phyloP scores from a whole-genome alignment of 176 grass and related monocot genomes.

The Phoenix dactylifera region DNA sequence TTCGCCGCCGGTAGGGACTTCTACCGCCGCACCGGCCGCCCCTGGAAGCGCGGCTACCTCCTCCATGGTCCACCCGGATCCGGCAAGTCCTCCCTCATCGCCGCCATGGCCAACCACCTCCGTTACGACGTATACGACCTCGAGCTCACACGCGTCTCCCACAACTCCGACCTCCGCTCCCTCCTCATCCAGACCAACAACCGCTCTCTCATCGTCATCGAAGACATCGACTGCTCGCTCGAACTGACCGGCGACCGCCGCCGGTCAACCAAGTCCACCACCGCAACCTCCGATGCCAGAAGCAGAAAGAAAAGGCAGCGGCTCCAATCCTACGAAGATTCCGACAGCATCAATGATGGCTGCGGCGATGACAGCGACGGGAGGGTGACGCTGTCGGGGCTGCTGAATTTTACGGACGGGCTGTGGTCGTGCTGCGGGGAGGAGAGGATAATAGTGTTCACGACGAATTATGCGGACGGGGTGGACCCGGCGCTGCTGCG shows the following conservation, averaged over 20 bases:
- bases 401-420: conserved; percentile 95
- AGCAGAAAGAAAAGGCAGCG: conserved; percentile 34
- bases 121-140: conserved; percentile 92
- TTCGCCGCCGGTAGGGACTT: conserved; percentile 67
- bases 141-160: conserved; percentile 71
- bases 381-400: conserved; percentile 77
- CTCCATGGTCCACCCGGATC: conserved; percentile 73
- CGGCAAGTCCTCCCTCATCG: conserved; percentile 89
- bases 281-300: conserved; percentile 11
- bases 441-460: conserved; percentile 90
- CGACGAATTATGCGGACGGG: conserved; percentile 83
- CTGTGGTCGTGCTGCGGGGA: conserved; percentile 98
- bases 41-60: conserved; percentile 91
- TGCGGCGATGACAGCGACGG: conserved; percentile 12
- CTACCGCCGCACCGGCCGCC: conserved; percentile 62
- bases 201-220: conserved; percentile 85
- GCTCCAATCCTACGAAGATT: conserved; percentile 32
- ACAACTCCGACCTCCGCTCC: conserved; percentile 70
- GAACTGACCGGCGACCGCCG: conserved; percentile 71
- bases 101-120: conserved; percentile 90
- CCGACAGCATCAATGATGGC: conserved; percentile 41
- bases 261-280: not conserved
- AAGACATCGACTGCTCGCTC: conserved; percentile 98
- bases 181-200: conserved; percentile 86
- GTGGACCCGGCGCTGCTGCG: conserved; percentile 85